Evolutionary conservation across 192 early-diverging fungal genomes (phyloP), one percentile per base, ranked within the genome.

Genomic region (Coemansia furcata): DNA sequence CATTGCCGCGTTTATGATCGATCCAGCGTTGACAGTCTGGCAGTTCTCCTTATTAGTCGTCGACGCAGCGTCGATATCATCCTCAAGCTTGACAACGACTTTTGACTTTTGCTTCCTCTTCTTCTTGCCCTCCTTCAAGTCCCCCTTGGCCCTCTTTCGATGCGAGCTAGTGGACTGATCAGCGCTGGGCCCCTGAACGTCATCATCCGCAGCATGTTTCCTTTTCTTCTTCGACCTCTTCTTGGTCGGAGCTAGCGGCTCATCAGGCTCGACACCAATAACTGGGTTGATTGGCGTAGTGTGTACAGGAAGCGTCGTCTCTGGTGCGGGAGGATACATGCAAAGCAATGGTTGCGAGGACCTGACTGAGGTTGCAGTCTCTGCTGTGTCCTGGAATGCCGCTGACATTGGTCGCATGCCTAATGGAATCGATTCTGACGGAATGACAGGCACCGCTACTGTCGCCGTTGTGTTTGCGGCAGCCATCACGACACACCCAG

Each of bases 101-200:
- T 69, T 69, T 8, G 10, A 21, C 21, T 42, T 58, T 19, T 60
- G n/a, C 35, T 54, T 68, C 40, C 36, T 21, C 23, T 38, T 68
- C 40, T 46, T 21, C 23, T 38, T 38, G 37, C 37, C 37, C 37
- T 38, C 37, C 37, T 6, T 38, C 37, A 38, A 10, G 37, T 38
- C 37, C 9, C 7, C 2, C 37, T 38, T 38, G 37, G 37, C 9
- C 2, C 37, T 55, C 29, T n/a, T 32, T 60, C 36, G 60, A 21
- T 19, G 26, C 11, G 0, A 11, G 37, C 37, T 38, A 38, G 37
- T 6, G 11, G 9, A 38, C 37, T 38, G 23, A 11, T 14, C 9
- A 10, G 6, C 39, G 10, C 10, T 14, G 39, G 10, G 39, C 39
- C 0, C 43, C 7, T 6, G 43, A n/a, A 1, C 17, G 17, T 44